Conservation (phyloP, 306 rosid species). For the Acmispon strigosus region DNA sequence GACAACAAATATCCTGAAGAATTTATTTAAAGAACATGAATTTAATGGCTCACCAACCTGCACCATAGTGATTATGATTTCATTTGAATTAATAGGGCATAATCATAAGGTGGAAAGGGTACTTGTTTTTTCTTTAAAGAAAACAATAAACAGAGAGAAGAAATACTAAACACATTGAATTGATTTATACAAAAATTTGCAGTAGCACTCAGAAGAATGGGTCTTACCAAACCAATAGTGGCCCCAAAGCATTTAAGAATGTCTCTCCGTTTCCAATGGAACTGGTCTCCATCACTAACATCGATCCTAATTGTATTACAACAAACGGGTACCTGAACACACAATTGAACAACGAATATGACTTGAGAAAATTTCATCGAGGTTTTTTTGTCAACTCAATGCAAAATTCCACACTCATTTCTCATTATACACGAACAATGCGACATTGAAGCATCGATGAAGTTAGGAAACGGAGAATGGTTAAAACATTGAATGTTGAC, state of each 20-base stretch:
- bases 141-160: neutral
- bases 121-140: neutral
- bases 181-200: neutral
- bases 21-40: neutral
- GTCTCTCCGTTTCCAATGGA: constrained; percentile 37
- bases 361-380: neutral
- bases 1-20: neutral
- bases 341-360: neutral
- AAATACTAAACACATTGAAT: neutral
- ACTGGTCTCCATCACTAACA: constrained; percentile 29
- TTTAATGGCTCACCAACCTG: neutral
- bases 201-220: neutral
- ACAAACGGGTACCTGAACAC: constrained; percentile 47
- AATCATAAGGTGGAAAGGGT: neutral
- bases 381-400: neutral
- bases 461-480: neutral
- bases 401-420: constrained; percentile 1
- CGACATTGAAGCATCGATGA: neutral
- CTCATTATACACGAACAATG: neutral
- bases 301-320: constrained; percentile 40
- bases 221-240: constrained; percentile 67
- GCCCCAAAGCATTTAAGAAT: constrained; percentile 64
- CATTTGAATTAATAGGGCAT: neutral
- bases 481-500: neutral
- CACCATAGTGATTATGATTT: neutral